A percentile compares a stretch with the other conserved stretches of the same genome.
phyloP scores from a whole-genome alignment of 2,329 filamentous ascomycete genomes.

The Trichophyton benhamiae region DNA sequence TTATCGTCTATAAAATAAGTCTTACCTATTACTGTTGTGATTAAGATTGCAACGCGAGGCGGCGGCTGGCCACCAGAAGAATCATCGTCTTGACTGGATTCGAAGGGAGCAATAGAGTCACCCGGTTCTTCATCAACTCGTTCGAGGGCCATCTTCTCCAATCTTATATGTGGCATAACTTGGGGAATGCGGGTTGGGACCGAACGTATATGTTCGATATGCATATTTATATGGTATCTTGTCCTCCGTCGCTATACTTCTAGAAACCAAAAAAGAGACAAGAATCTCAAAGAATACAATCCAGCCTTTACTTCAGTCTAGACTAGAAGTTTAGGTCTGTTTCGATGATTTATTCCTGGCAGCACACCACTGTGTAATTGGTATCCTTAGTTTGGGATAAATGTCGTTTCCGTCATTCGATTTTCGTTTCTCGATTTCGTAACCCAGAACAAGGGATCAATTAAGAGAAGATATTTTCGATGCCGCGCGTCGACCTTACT shows the following conservation, averaged over 20 bases:
- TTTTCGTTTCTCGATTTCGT: not conserved
- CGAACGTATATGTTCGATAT: not conserved
- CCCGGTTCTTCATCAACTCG: not conserved
- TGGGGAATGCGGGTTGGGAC: not conserved
- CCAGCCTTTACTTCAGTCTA: not conserved
- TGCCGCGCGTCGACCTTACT: not conserved
- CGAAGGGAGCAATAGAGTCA: not conserved
- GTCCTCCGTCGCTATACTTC: not conserved
- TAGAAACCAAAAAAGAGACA: not conserved
- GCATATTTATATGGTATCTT: not conserved
- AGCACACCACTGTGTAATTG: not conserved
- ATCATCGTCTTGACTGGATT: not conserved
- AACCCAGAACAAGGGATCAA: not conserved
- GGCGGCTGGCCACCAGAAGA: not conserved
- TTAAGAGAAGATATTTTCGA: not conserved
- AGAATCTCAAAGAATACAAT: not conserved
- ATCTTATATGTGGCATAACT: not conserved
- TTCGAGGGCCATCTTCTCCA: not conserved
- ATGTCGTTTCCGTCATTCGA: not conserved
- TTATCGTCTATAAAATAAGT: not conserved
- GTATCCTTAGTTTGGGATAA: not conserved
- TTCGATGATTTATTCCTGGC: not conserved
- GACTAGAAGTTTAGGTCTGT: not conserved
- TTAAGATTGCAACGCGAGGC: not conserved
- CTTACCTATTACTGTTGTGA: not conserved